phyloP scores from a whole-genome alignment of 2,329 filamentous ascomycete genomes.

The Penicillium aurantiogriseum region DNA sequence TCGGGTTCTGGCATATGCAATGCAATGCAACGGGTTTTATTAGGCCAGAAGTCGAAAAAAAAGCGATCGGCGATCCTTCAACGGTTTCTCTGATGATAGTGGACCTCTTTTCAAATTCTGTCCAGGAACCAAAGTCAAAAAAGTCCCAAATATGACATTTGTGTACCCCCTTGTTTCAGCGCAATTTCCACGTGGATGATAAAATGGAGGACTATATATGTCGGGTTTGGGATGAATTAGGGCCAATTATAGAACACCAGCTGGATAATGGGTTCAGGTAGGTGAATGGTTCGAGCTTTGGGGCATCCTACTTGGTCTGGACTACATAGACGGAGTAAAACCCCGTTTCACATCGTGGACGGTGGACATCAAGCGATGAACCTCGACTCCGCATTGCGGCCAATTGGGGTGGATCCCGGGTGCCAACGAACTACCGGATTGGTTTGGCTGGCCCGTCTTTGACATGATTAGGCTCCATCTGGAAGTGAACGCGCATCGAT shows the following conservation, averaged over 20 bases:
- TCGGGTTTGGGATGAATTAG: neutral
- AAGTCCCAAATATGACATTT: neutral
- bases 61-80: conserved; percentile 4
- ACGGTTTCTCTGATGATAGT: conserved; percentile 1
- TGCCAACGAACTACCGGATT: conserved; percentile 12
- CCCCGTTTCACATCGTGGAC: neutral
- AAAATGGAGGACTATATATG: neutral
- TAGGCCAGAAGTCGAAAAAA: neutral
- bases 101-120: neutral
- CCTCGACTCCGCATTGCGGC: neutral
- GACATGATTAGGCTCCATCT: conserved; percentile 8
- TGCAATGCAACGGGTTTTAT: neutral
- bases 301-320: neutral
- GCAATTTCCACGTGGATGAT: neutral
- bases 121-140: neutral
- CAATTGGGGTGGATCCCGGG: conserved; percentile 4
- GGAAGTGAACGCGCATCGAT: conserved; percentile 13
- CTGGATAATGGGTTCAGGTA: neutral
- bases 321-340: neutral
- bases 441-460: conserved; percentile 17
- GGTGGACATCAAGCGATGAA: neutral
- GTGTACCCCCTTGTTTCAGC: neutral
- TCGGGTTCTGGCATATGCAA: conserved; percentile 1
- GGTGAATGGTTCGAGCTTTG: neutral
- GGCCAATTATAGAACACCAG: neutral